These are phyloP conservation scores for Apiotrichum veenhuisii DNA, from an alignment of 1,284 basidiomycete genomes.

Conservation along the genomic window DNA sequence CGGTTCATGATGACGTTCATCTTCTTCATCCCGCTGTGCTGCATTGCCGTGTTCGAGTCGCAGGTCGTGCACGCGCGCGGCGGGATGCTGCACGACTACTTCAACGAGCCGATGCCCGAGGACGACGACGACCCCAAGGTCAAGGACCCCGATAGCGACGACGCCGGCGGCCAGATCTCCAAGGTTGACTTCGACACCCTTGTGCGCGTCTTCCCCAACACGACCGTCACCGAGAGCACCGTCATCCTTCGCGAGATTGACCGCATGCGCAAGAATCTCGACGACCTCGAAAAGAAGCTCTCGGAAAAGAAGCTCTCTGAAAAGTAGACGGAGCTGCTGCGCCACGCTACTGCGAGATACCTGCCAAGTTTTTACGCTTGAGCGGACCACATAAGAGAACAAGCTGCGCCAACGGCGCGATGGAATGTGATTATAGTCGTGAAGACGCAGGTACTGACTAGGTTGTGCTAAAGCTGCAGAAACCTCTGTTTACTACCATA, in stretches of 20 bases:
- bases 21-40: conserved; percentile 72
- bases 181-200: conserved; percentile 71
- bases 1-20: conserved; percentile 68
- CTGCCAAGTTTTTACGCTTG: too few relatives aligned
- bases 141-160: conserved; percentile 55
- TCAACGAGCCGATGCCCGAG: conserved; percentile 59
- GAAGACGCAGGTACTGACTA: too few relatives aligned
- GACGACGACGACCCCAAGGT: conserved; percentile 67
- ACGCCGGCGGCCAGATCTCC: conserved; percentile 58
- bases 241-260: conserved; percentile 64
- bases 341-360: too few relatives aligned
- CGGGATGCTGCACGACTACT: conserved; percentile 61
- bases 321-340: too few relatives aligned
- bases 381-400: too few relatives aligned
- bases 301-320: conserved; percentile 35
- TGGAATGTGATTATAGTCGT: too few relatives aligned
- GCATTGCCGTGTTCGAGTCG: conserved; percentile 74
- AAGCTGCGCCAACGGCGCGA: too few relatives aligned
- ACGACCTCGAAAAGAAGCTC: conserved; percentile 57
- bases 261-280: conserved; percentile 59
- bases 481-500: too few relatives aligned
- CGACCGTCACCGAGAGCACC: conserved; percentile 59
- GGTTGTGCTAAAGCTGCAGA: too few relatives aligned
- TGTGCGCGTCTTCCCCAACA: conserved; percentile 65
- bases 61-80: conserved; percentile 54